Base-by-base conservation (phyloP, 1,284 basidiomycete genomes). In the Puccinia coronata region DNA sequence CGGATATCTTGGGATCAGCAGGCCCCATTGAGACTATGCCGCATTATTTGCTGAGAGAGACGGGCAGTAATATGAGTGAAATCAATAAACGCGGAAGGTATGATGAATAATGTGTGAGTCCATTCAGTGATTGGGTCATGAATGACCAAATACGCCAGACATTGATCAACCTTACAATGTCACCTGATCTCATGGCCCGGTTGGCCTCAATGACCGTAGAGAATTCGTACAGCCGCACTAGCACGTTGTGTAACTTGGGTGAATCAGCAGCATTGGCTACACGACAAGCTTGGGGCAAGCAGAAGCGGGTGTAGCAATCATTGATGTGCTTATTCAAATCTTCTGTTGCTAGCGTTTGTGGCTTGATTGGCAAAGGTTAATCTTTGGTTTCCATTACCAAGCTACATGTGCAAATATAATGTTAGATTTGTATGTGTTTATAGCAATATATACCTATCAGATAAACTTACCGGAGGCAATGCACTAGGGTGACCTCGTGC, bases 1-100 rank as follows among this genome's bases (percentile, higher is more conserved):
- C 51, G 36, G 43, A 70, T 39, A 79, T 69, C 28, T 20, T 43
- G 23, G 61, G 61, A 70, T 79, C 41, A 14, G 34, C 43, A 3
- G 65, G 49, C n/a, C 63, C 65, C 20, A 79, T n/a, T n/a, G 8
- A 61, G 25, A 23, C 25, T 61, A 31, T 61, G 57, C 5, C 34
- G 57, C 5, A 14, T 16, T 61, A 36, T 20, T 61, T 61, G 25
- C 16, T 31, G n/a, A 61, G 57, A 36, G 31, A 36, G n/a, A 61
- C 34, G 3, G 6, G 2, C 3, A 11, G 25, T 12, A 61, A 36
- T 61, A 28, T 5, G n/a, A 61, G 23, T 31, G 31, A 16, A 16
- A 61, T 8, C 20, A n/a, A n/a, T n/a, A n/a, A n/a, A n/a, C 20
- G 57, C 4, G 57, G 57, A 5, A 61, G 57, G 34, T 61, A 61